Conservation (phyloP, 768 basidiomycete genomes). For the Cystofilobasidium macerans region DNA sequence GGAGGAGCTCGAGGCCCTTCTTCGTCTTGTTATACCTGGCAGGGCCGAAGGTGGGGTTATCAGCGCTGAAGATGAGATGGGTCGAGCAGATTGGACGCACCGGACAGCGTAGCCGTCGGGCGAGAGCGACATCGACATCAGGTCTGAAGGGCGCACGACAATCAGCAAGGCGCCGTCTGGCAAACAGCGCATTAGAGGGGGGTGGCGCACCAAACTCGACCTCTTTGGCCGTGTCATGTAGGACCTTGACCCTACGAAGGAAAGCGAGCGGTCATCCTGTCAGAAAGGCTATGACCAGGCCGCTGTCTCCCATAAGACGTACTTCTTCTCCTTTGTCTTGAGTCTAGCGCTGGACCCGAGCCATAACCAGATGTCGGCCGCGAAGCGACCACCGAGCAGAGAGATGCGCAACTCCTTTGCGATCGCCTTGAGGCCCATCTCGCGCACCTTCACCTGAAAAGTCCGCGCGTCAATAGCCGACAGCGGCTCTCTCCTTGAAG, state of each 20-base stretch:
- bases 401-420: slow-evolving; percentile 12
- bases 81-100: not conserved
- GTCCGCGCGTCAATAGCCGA: no score
- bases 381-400: not conserved
- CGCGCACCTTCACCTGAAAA: not conserved
- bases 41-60: not conserved
- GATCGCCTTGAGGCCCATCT: not conserved
- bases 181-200: not conserved
- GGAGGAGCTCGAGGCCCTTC: not conserved
- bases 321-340: slow-evolving; percentile 1
- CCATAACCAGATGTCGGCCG: slow-evolving; percentile 13
- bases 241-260: not conserved
- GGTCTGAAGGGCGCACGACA: not conserved
- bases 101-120: not conserved
- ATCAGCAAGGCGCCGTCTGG: no score
- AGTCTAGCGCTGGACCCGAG: not conserved
- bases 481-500: no score
- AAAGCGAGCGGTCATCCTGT: no score
- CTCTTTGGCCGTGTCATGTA: slow-evolving; percentile 2
- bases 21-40: slow-evolving; percentile 1
- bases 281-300: not conserved
- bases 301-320: not conserved
- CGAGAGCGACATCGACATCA: slow-evolving; percentile 7
- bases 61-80: not conserved
- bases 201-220: slow-evolving; percentile 10